phyloP scores from a whole-genome alignment of 2,329 filamentous ascomycete genomes.

The Arthrobotrys megalospora region DNA sequence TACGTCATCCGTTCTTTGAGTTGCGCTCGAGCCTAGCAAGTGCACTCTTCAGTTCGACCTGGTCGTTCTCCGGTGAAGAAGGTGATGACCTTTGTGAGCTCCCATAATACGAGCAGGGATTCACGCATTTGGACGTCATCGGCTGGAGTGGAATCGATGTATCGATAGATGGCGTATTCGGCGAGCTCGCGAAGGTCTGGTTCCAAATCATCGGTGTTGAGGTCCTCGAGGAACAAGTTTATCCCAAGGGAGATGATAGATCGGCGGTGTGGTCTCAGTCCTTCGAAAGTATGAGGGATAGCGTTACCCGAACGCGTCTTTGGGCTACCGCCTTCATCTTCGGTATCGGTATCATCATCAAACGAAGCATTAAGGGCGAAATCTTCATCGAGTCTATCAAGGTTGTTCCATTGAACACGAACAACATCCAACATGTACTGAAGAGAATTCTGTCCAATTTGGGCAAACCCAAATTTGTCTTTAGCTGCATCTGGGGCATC shows the following conservation, averaged over 20 bases:
- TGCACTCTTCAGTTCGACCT: conserved; percentile 23
- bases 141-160: conserved; percentile 15
- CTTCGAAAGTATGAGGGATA: conserved; percentile 1
- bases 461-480: neutral
- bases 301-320: conserved; percentile 1
- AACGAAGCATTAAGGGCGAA: neutral
- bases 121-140: conserved; percentile 23
- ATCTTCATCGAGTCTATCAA: conserved; percentile 15
- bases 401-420: conserved; percentile 30
- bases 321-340: neutral
- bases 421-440: conserved; percentile 32
- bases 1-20: conserved; percentile 7
- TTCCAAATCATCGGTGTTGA: conserved; percentile 1
- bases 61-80: neutral
- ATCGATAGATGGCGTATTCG: conserved; percentile 37
- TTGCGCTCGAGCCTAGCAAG: conserved; percentile 34
- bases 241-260: conserved; percentile 11
- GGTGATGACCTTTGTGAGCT: conserved; percentile 28
- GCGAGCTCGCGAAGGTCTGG: conserved; percentile 30
- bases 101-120: conserved; percentile 33
- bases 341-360: neutral
- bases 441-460: conserved; percentile 17
- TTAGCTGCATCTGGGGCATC: conserved; percentile 3
- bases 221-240: conserved; percentile 15
- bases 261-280: conserved; percentile 16